These are phyloP conservation scores for Naganishia cerealis DNA, from an alignment of 1,284 basidiomycete genomes.

Conservation along the genomic window DNA sequence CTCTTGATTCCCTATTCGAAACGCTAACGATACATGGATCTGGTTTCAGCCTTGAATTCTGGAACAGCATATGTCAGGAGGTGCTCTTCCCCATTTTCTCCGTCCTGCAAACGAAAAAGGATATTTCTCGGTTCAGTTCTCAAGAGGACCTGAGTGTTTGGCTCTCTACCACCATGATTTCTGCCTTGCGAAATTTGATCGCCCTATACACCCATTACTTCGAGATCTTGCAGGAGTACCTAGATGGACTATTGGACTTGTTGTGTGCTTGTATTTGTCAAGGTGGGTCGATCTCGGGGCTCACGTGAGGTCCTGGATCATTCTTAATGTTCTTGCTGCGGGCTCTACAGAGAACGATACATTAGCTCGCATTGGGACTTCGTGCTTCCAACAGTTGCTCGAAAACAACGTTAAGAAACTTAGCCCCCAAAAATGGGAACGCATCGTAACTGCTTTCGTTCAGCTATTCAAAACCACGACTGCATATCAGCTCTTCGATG, in stretches of 20 bases:
- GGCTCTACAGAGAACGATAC: conserved; percentile 86
- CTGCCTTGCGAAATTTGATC: conserved; percentile 91
- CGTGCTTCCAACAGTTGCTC: conserved; percentile 92
- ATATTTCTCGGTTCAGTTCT: conserved; percentile 86
- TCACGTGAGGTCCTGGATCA: background rate
- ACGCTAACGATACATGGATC: conserved; percentile 88
- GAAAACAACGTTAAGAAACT: conserved; percentile 92
- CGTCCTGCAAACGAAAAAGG: conserved; percentile 67
- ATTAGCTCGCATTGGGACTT: conserved; percentile 93
- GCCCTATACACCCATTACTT: conserved; percentile 97
- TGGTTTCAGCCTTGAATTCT: conserved; percentile 87
- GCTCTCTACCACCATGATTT: conserved; percentile 99
- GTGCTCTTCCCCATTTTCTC: conserved; percentile 98
- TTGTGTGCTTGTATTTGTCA: conserved; percentile 98
- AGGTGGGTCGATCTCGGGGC: conserved; percentile 61
- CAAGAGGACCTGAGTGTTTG: conserved; percentile 99
- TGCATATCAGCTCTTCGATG: conserved; percentile 94
- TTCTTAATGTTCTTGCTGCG: background rate
- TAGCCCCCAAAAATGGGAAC: conserved; percentile 81
- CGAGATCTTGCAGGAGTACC: conserved; percentile 80
- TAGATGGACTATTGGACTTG: conserved; percentile 88
- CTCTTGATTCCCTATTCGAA: conserved; percentile 90
- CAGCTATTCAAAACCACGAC: conserved; percentile 96
- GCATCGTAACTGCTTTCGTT: conserved; percentile 88
- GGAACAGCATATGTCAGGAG: conserved; percentile 96